Conservation (phyloP, 257 asterid genomes). For the Solanum dulcamara region DNA sequence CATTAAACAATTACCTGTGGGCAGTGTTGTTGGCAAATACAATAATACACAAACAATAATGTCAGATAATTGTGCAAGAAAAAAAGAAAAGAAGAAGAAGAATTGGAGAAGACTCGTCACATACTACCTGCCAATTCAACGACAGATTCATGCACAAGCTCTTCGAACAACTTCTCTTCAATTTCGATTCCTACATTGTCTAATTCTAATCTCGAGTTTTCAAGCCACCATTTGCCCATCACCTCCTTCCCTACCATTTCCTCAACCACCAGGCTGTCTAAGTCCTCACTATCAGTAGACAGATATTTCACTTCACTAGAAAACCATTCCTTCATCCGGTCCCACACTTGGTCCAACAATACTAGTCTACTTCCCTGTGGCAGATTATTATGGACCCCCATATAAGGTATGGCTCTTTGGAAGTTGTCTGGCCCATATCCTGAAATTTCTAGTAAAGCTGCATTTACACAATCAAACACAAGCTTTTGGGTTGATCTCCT, state of each 20-base stretch:
- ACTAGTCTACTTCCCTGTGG: constrained; percentile 7
- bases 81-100: neutral
- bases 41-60: constrained; percentile 15
- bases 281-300: constrained; percentile 32
- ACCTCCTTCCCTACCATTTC: constrained; percentile 60
- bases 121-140: constrained; percentile 42
- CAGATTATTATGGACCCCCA: constrained; percentile 9
- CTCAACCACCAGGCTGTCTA: constrained; percentile 43
- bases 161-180: constrained; percentile 60
- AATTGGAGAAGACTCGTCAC: constrained; percentile 12
- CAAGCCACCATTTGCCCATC: constrained; percentile 61
- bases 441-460: constrained; percentile 44
- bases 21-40: constrained; percentile 14
- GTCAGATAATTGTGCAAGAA: neutral
- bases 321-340: constrained; percentile 50
- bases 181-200: constrained; percentile 51
- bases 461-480: constrained; percentile 71
- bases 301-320: constrained; percentile 25
- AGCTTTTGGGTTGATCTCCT: constrained; percentile 71
- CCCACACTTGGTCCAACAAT: constrained; percentile 60
- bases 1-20: neutral
- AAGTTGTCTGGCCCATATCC: constrained; percentile 32
- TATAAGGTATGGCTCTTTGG: constrained; percentile 25
- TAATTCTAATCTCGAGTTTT: constrained; percentile 35
- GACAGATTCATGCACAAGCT: constrained; percentile 54